A percentile compares a stretch with the other conserved stretches of the same genome.
phyloP scores from a whole-genome alignment of 441 rosid species.

The Erodium texanum region DNA sequence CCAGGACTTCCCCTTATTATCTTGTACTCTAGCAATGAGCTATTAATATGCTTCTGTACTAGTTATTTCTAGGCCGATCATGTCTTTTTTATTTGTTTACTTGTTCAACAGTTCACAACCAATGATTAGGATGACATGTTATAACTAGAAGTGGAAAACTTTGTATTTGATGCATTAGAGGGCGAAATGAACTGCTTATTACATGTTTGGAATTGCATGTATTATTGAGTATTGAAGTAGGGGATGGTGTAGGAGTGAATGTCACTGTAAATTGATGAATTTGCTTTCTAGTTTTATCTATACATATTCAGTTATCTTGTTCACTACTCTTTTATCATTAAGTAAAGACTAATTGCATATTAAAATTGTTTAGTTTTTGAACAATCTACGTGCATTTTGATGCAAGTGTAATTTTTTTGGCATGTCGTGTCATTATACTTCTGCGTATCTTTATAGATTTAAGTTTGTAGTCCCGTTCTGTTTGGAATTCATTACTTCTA shows the following conservation, averaged over 20 bases:
- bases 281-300: background rate
- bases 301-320: background rate
- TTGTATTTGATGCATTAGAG: background rate
- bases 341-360: background rate
- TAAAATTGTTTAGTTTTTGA: background rate
- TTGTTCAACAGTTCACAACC: background rate
- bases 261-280: background rate
- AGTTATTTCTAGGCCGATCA: background rate
- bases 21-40: background rate
- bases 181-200: background rate
- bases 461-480: background rate
- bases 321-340: background rate
- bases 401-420: background rate
- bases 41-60: background rate
- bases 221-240: background rate
- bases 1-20: background rate
- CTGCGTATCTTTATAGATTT: background rate
- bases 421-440: background rate
- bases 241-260: background rate
- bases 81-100: background rate
- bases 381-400: too few species aligned
- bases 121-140: background rate
- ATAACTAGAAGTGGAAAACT: background rate
- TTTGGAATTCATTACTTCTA: background rate
- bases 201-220: background rate